phyloP scores from a whole-genome alignment of 305 asterid species.

The Withania somnifera region DNA sequence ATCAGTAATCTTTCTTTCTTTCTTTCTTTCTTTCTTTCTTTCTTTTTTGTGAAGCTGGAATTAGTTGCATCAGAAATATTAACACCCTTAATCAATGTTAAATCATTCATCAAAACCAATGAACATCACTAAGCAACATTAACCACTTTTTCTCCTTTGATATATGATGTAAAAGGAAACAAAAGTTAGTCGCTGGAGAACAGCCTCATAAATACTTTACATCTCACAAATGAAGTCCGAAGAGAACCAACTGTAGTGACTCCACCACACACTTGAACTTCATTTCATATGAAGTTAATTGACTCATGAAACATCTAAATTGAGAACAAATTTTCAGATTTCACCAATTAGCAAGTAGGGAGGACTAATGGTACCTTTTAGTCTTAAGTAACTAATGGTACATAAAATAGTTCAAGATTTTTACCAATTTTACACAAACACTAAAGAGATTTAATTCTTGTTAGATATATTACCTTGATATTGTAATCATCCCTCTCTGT shows the following conservation, averaged over 20 bases:
- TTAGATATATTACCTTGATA: constrained; percentile 43
- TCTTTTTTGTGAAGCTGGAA: neutral
- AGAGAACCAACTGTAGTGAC: neutral
- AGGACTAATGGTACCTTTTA: neutral
- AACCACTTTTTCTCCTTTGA: neutral
- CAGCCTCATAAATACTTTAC: neutral
- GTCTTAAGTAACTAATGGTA: neutral
- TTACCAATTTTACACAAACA: neutral
- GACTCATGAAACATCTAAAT: neutral
- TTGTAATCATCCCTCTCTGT: constrained; percentile 95
- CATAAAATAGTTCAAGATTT: neutral
- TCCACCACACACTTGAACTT: neutral
- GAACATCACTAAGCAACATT: neutral
- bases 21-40: too few species aligned
- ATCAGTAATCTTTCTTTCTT: too few species aligned
- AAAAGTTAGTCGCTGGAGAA: neutral
- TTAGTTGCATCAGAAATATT: neutral
- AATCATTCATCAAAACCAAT: neutral
- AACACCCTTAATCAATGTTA: neutral
- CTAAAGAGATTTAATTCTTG: neutral
- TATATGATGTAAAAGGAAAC: neutral
- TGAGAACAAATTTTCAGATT: neutral
- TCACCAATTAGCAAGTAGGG: neutral
- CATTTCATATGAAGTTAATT: neutral
- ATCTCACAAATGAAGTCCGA: neutral